These are phyloP conservation scores for Trichosanthes cucumerina DNA, from an alignment of 306 rosid species.

Conservation along the genomic window DNA sequence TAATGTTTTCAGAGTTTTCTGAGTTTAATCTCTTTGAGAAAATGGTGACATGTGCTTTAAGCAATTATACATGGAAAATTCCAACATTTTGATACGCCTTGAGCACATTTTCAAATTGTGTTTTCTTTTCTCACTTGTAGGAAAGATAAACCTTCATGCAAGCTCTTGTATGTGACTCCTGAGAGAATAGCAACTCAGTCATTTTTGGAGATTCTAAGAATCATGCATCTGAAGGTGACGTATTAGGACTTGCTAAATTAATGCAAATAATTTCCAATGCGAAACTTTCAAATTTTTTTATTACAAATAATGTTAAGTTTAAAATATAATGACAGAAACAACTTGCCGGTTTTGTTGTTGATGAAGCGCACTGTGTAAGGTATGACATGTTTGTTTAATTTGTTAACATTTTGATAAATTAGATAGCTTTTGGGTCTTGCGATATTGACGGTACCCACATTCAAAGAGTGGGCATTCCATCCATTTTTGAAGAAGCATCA, in stretches of 20 bases:
- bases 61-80: neutral
- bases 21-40: neutral
- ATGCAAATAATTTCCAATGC: neutral
- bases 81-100: neutral
- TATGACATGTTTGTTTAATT: slow-evolving; percentile 23
- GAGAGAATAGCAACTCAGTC: slow-evolving; percentile 74
- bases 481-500: slow-evolving; percentile 4
- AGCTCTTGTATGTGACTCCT: slow-evolving; percentile 93
- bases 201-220: slow-evolving; percentile 59
- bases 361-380: slow-evolving; percentile 98
- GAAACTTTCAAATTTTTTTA: slow-evolving; percentile 13
- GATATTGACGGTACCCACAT: neutral
- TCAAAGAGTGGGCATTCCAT: neutral
- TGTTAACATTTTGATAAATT: neutral
- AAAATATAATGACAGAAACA: slow-evolving; percentile 56
- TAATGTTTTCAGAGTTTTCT: neutral
- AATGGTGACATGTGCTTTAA: neutral
- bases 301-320: slow-evolving; percentile 18
- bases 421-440: neutral
- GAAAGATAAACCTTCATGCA: slow-evolving; percentile 92
- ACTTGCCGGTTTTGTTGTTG: slow-evolving; percentile 82
- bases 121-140: slow-evolving; percentile 30
- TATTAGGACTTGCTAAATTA: slow-evolving; percentile 15
- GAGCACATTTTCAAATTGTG: neutral
- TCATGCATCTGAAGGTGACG: slow-evolving; percentile 66